These are phyloP conservation scores for Solanum infundibuliforme DNA, from an alignment of 257 asterid species.

Conservation along the genomic window DNA sequence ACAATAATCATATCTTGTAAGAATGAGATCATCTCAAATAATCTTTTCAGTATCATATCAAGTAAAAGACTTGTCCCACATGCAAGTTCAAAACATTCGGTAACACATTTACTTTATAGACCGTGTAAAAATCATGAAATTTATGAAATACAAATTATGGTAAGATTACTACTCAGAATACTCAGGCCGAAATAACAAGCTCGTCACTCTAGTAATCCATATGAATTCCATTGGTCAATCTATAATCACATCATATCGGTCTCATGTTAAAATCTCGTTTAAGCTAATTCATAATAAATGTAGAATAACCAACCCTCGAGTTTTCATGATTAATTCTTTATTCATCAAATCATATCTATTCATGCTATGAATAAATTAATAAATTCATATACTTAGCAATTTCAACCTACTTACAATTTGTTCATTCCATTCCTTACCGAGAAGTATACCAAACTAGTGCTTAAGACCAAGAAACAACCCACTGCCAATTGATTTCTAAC, in stretches of 20 bases:
- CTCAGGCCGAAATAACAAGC: background rate
- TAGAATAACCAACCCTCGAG: background rate
- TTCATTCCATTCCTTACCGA: background rate
- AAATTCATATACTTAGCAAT: background rate
- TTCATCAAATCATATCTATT: background rate
- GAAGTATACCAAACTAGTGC: background rate
- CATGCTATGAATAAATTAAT: background rate
- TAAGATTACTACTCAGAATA: no score
- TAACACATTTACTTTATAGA: background rate
- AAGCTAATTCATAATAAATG: no score
- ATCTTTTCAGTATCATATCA: no score
- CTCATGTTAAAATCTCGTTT: background rate
- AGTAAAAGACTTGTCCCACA: no score
- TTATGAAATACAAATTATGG: background rate
- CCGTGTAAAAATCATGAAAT: background rate
- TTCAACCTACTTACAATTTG: no score
- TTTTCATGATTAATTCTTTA: no score
- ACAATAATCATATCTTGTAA: background rate
- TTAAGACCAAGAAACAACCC: background rate
- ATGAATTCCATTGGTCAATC: no score
- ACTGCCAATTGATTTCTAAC: background rate
- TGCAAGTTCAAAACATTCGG: background rate
- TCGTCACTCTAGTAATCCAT: background rate
- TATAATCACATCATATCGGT: background rate
- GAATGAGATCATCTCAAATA: no score